Base-by-base conservation (phyloP, 2,329 filamentous ascomycete species). In the Parastagonospora avenae region DNA sequence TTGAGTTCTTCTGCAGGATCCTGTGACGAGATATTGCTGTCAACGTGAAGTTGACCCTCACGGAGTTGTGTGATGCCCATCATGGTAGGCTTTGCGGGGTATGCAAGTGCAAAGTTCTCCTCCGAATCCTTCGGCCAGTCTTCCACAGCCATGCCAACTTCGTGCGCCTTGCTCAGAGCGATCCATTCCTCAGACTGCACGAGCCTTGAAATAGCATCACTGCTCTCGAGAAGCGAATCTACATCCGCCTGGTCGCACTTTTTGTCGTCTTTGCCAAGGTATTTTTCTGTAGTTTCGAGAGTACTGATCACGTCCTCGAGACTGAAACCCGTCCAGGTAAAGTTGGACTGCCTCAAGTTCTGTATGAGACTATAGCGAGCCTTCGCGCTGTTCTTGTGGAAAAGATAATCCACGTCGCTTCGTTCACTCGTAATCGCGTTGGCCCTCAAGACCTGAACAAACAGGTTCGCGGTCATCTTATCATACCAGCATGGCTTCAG, bases 361-460 rank as follows among this genome's bases (percentile, higher is more conserved):
- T 81, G 82, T 4, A 96, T 87, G 2, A 96, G 77, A 46, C 84
- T 79, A 24, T 86, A 76, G 10, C 96, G 77, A 33, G 82, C 80
- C 55, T 85, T 87, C 28, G 83, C 77, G 62, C 92, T 92, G 10
- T 82, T 85, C 0, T 84, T 82, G 62, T 96, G 89, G 62, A 97
- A 97, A 57, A 97, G 88, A 67, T 96, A 97, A 68, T 97, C 92
- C 48, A 84, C 79, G 62, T 93, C 93, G 0, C 83, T 85, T 9
- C 92, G 81, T 66, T 97, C 90, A 4, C 92, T 96, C 19, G 92
- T 92, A 1, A 97, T 86, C 0, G 91, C 86, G 67, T 97, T 97
- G 59, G 91, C 87, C 2, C 90, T 87, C 40, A 97, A 84, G 67
- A 91, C 86, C 74, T 94, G 89, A 0, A 90, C 84, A 66, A 97